Evolutionary conservation across 176 grass and related monocot species (phyloP).

Genomic region (Eleusine coracana): DNA sequence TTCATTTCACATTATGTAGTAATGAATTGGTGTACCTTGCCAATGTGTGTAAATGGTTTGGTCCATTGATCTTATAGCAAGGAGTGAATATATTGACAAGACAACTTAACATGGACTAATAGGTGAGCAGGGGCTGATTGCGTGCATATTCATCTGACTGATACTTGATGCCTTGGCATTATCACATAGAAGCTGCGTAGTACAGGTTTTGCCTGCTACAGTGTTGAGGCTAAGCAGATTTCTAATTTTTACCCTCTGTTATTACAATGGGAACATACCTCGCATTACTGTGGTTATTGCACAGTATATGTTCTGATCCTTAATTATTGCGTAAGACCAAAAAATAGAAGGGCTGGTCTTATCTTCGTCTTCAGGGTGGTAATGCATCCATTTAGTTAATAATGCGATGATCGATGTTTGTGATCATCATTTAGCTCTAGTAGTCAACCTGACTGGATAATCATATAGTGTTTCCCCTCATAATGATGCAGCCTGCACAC

Average conservation of each 20-base stretch:
- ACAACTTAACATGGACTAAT: neutral
- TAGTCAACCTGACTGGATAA: conserved; percentile 1
- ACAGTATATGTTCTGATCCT: too few species aligned
- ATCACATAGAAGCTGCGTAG: conserved; percentile 3
- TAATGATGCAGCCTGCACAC: neutral
- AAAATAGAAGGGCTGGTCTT: too few species aligned
- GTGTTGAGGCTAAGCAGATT: neutral
- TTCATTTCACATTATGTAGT: neutral
- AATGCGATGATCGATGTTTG: too few species aligned
- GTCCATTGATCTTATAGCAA: neutral
- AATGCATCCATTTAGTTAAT: too few species aligned
- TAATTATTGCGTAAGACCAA: too few species aligned
- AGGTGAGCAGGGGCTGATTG: neutral
- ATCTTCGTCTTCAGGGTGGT: too few species aligned
- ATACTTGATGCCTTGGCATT: conserved; percentile 6
- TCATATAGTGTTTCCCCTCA: neutral
- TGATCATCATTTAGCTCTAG: conserved; percentile 3
- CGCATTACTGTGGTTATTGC: neutral
- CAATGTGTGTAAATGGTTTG: neutral
- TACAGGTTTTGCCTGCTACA: neutral
- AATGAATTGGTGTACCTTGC: neutral
- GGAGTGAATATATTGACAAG: neutral
- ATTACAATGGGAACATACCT: neutral
- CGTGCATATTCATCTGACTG: neutral
- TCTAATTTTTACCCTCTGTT: neutral